Conservation (phyloP, 768 basidiomycete species). For the Lyophyllum shimeji region DNA sequence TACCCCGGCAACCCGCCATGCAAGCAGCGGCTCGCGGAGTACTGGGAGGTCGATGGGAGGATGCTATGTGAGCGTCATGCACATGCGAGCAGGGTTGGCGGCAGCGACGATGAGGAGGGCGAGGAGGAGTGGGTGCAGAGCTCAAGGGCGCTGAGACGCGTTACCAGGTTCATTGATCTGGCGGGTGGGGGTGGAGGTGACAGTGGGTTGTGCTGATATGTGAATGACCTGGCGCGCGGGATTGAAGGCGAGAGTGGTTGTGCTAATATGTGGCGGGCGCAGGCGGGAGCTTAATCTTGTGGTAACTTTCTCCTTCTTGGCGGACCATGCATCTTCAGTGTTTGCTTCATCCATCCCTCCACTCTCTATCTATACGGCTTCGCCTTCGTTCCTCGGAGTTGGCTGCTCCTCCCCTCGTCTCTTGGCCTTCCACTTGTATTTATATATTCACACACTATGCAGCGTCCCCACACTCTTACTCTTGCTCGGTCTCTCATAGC, state of each 20-base stretch:
- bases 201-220: slow-evolving; percentile 6
- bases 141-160: slow-evolving; percentile 68
- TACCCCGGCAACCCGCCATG: slow-evolving; percentile 48
- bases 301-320: background rate
- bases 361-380: background rate
- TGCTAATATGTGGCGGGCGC: slow-evolving; percentile 1
- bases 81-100: slow-evolving; percentile 22
- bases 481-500: background rate
- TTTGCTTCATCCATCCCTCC: background rate
- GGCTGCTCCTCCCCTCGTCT: background rate
- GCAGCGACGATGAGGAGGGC: slow-evolving; percentile 25
- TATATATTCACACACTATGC: slow-evolving; percentile 6
- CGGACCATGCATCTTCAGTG: background rate
- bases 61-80: slow-evolving; percentile 90
- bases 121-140: slow-evolving; percentile 34
- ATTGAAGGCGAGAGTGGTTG: slow-evolving; percentile 6
- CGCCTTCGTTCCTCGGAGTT: background rate
- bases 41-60: slow-evolving; percentile 85
- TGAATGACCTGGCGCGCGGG: slow-evolving; percentile 49
- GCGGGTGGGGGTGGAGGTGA: slow-evolving; percentile 20
- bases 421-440: slow-evolving; percentile 3
- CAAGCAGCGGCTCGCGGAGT: slow-evolving; percentile 67
- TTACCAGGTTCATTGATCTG: slow-evolving; percentile 81
- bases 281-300: background rate
- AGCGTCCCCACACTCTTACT: background rate